Evolutionary conservation across 495 filamentous ascomycete species (phyloP), one percentile per base, ranked within the genome.

Genomic region (Jackrogersella multiformis): DNA sequence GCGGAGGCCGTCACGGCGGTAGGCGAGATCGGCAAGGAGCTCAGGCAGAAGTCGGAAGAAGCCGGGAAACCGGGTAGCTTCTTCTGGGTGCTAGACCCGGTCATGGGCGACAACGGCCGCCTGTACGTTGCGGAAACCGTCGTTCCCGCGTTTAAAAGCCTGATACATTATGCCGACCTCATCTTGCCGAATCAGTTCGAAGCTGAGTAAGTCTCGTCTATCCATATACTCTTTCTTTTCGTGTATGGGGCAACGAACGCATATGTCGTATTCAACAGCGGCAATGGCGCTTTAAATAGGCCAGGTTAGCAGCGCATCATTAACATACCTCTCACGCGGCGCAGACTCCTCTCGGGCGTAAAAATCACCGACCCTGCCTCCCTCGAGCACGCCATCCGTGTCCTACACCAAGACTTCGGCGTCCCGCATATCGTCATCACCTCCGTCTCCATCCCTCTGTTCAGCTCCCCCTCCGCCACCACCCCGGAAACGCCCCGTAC

Each of bases 111-210:
- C 73, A 90, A 96, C 71, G 96, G 92, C 32, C 86, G 85, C 35
- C 80, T 98, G 18, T 99, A 99, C 75, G 93, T 99, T 45, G 90
- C 86, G 20, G 87, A 93, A 61, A 92, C 95, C 60, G 92, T 95
- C 2, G 89, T 97, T 30, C 93, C 93, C 0, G 91, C 89, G n/a
- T 99, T 97, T 76, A 93, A 90, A 75, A 83, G 81, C 12, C 79
- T 96, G 46, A 80, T 97, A 38, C 78, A 78, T 18, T 84, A 93
- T 69, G 96, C 95, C 4, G 96, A 99, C 74, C 75, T 99, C 63
- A 96, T 98, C 52, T 77, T 97, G 18, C 95, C 95, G 13, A 99
- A 99, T 76, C 94, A 97, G 73, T 99, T 97, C 73, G 95, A 99
- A 81, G 92, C 92, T 21, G 95, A 98, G 93, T 96, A 81, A 67